Evolutionary conservation across 2,329 filamentous ascomycete species (phyloP), one percentile per base, ranked within the genome.

Genomic region (Arthrobotrys megalospora): DNA sequence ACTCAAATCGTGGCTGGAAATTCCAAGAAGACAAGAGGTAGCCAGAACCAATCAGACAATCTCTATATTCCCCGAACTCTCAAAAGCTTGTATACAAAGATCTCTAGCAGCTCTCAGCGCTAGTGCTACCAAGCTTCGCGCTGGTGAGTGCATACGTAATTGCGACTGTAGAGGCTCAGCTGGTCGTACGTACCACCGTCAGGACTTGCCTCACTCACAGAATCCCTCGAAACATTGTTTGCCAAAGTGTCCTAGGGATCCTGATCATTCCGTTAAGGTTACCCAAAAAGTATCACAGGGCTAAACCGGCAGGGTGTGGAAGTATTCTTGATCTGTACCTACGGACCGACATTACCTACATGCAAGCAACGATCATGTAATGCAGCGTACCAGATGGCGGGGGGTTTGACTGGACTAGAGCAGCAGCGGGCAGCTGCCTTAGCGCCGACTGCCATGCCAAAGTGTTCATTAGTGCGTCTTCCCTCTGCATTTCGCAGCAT

Each of bases 121-220:
- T 24, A n/a, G 55, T 19, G 14, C 34, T n/a, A 58, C 32, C 32
- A 38, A 12, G 28, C 7, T 28, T 38, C 6, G 6, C 7, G 21
- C 52, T 14, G 32, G 1, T 36, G 50, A 58, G 52, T 41, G 55
- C 36, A 43, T 28, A 60, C 55, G 55, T 60, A 60, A 60, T 60
- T 53, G n/a, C 52, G 32, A 38, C 10, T 21, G 32, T 3, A 58
- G 36, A 60, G 55, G 55, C 55, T 60, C 36, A 60, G 36, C 36
- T 28, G 32, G 16, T 24, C 8, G 34, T 43, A 24, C 45, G 45
- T 48, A 48, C 45, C 16, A 48, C 41, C 16, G 45, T 11, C 45
- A 24, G 19, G 19, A 48, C n/a, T 45, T 16, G 41, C 48, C 48
- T 32, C 8, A 19, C 4, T 53, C 50, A 34, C 50, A 12, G 50